Percentiles rank a stretch among this genome's conserved stretches.
phyloP scores from a whole-genome alignment of 106 monocot species.

The Platanthera guangdongensis region DNA sequence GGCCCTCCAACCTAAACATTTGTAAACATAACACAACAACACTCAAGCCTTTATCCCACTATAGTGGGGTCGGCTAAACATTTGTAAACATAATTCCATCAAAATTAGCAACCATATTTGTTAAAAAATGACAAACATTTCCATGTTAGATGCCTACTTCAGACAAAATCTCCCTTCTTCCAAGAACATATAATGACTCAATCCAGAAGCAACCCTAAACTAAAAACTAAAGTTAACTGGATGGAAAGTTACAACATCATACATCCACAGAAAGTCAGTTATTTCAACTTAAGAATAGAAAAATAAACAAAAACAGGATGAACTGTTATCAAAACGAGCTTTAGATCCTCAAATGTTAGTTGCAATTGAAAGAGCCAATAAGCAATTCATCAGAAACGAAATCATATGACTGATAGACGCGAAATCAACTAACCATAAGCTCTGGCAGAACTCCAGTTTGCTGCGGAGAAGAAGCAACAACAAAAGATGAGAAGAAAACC shows the following conservation, averaged over 20 bases:
- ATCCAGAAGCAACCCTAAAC: not conserved
- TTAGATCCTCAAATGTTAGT: not conserved
- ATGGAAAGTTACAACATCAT: too few relatives aligned
- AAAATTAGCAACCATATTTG: not conserved
- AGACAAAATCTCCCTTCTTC: not conserved
- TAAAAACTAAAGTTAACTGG: too few relatives aligned
- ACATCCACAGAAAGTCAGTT: not conserved
- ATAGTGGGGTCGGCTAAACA: not conserved
- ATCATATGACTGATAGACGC: not conserved
- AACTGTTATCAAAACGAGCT: not conserved
- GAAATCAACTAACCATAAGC: slow-evolving; percentile 8
- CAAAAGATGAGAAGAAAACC: not conserved
- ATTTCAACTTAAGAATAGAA: not conserved
- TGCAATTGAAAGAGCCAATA: not conserved
- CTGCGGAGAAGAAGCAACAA: not conserved
- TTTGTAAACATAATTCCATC: not conserved
- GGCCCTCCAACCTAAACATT: not conserved
- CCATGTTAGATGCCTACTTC: not conserved
- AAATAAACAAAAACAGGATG: not conserved
- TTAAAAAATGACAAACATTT: not conserved
- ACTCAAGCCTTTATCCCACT: too few relatives aligned
- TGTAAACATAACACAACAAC: not conserved
- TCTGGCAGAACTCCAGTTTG: slow-evolving; percentile 1
- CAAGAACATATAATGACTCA: too few relatives aligned
- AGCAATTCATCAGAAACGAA: not conserved